phyloP scores from a whole-genome alignment of 192 early-diverging fungal genomes.

The Rhizophagus prolifer region DNA sequence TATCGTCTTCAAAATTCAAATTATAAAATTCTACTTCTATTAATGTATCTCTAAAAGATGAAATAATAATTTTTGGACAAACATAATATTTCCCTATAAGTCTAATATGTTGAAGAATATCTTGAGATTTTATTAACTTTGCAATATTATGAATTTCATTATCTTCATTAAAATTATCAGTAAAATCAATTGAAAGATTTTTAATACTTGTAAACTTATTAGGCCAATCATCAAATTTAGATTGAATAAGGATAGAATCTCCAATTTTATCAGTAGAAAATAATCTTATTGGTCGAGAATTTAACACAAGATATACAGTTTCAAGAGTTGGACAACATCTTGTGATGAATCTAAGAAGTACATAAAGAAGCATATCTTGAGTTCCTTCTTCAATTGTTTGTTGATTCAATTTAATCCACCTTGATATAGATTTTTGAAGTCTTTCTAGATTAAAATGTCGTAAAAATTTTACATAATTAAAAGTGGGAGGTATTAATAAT shows the following conservation, averaged over 20 bases:
- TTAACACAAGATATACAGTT: background rate
- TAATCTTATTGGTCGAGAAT: background rate
- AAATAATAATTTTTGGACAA: background rate
- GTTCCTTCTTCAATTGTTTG: background rate
- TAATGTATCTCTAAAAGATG: background rate
- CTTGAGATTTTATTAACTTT: background rate
- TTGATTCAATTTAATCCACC: background rate
- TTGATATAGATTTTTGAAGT: background rate
- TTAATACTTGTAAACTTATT: background rate
- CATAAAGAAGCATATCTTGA: background rate
- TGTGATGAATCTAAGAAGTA: background rate
- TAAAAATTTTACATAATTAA: background rate
- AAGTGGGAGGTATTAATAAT: background rate
- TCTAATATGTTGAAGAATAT: background rate
- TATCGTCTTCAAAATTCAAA: background rate
- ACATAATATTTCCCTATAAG: background rate
- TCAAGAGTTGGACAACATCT: background rate
- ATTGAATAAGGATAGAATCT: background rate
- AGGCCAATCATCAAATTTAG: background rate
- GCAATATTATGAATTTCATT: background rate
- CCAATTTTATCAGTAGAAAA: background rate
- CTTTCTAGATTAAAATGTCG: background rate
- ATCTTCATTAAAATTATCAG: background rate
- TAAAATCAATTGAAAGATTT: background rate
- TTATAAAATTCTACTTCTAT: background rate